A percentile compares a stretch with the other conserved stretches of the same genome.
Evolutionary conservation across 1,139 yeast species (phyloP).

Genomic region (Geotrichum reessii): DNA sequence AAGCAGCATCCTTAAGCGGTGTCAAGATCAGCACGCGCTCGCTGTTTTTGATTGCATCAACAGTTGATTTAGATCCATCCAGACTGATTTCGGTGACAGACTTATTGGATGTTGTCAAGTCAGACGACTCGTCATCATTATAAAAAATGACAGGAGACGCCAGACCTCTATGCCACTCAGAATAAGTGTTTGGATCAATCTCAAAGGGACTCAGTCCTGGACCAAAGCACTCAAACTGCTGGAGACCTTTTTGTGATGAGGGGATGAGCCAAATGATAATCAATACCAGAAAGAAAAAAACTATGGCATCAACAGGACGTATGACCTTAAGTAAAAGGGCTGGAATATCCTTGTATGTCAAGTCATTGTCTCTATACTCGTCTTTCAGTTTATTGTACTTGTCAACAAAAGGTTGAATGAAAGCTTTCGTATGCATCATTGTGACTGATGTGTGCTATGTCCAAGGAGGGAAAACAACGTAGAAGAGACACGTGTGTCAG

Average conservation of each 20-base stretch:
- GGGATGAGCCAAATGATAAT: constrained; percentile 19
- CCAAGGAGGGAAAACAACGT: not conserved
- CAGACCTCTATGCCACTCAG: constrained; percentile 28
- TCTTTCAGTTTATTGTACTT: not conserved
- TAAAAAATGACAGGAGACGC: constrained; percentile 29
- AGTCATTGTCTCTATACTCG: not conserved
- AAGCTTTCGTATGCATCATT: constrained; percentile 8
- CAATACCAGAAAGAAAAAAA: constrained; percentile 19
- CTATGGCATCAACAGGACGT: constrained; percentile 14
- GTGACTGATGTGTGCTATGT: not conserved
- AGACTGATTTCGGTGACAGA: constrained; percentile 44
- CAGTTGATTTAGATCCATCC: constrained; percentile 40
- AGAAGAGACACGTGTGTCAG: not conserved
- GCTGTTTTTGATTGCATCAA: constrained; percentile 49
- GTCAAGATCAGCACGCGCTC: constrained; percentile 67
- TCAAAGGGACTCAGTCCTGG: constrained; percentile 30
- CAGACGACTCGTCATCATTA: constrained; percentile 20
- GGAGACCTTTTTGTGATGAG: constrained; percentile 21
- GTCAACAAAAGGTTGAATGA: not conserved
- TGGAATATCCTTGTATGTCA: not conserved
- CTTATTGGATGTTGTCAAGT: constrained; percentile 20
- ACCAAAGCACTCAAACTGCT: constrained; percentile 28
- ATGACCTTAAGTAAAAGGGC: not conserved
- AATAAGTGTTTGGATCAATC: constrained; percentile 26
- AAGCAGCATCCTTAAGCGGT: constrained; percentile 79